phyloP scores from a whole-genome alignment of 73 alveolate species.

The Paramecium sonneborni region DNA sequence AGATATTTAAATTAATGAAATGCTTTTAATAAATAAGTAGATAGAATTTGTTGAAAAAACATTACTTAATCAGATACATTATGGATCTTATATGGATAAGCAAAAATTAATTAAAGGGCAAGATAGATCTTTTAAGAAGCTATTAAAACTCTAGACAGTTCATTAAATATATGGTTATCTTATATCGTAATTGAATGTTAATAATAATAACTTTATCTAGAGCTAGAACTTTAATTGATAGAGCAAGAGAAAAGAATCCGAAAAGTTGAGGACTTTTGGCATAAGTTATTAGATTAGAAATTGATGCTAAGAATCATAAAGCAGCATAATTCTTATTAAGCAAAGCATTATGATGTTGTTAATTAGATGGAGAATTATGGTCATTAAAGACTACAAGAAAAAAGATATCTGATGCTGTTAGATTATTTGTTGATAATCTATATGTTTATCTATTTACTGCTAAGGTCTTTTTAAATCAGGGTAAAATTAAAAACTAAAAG shows the following conservation, averaged over 20 bases:
- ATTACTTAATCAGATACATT: conserved; percentile 65
- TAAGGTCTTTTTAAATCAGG: conserved; percentile 74
- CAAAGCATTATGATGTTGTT: conserved; percentile 62
- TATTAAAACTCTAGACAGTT: conserved; percentile 30
- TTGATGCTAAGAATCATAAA: conserved; percentile 71
- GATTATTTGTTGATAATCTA: conserved; percentile 73
- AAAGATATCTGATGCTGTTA: conserved; percentile 73
- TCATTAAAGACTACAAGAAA: conserved; percentile 75
- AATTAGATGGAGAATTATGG: conserved; percentile 64
- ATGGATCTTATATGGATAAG: conserved; percentile 71
- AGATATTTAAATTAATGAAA: conserved; percentile 64
- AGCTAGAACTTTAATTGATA: conserved; percentile 80
- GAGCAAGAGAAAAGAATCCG: conserved; percentile 77
- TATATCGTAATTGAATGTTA: conserved; percentile 75
- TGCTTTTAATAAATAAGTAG: conserved; percentile 66
- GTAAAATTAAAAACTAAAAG: conserved; percentile 78
- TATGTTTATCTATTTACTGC: conserved; percentile 74
- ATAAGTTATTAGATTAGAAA: conserved; percentile 75
- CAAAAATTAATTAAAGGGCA: conserved; percentile 60
- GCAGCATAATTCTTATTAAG: conserved; percentile 73
- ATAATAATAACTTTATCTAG: conserved; percentile 66
- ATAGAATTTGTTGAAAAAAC: conserved; percentile 39
- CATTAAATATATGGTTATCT: conserved; percentile 68
- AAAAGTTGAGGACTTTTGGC: conserved; percentile 74
- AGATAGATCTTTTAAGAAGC: conserved; percentile 75